Evolutionary conservation across 2,329 filamentous ascomycete species (phyloP).

Genomic region (Xylaria sp.): DNA sequence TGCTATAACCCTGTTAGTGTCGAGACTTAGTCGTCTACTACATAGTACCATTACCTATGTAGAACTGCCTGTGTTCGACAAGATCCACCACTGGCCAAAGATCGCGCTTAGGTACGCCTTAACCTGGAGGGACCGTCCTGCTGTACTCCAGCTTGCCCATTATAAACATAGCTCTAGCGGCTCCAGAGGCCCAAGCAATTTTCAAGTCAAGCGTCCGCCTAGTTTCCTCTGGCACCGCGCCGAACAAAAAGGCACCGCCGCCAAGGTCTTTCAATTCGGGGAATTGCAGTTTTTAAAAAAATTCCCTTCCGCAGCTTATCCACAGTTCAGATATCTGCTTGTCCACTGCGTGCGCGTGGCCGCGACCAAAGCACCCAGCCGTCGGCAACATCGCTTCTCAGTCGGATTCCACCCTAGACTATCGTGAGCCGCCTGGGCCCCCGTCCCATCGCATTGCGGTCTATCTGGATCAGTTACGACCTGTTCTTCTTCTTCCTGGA

Average conservation of each 20-base stretch:
- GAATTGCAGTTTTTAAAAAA: conserved; percentile 23
- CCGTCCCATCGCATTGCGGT: conserved; percentile 1
- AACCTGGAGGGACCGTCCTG: conserved; percentile 1
- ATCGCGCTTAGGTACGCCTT: background rate
- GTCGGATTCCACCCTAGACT: conserved; percentile 2
- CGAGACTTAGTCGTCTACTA: background rate
- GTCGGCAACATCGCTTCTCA: conserved; percentile 22
- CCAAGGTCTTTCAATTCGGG: conserved; percentile 28
- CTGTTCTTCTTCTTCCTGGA: background rate
- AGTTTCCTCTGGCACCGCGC: conserved; percentile 7
- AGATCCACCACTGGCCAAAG: background rate
- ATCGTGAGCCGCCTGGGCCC: conserved; percentile 7
- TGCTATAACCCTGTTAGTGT: background rate
- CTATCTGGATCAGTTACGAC: background rate
- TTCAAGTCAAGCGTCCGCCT: background rate
- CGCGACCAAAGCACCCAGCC: conserved; percentile 11
- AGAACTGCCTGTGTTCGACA: background rate
- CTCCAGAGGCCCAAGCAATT: conserved; percentile 9
- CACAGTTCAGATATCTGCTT: conserved; percentile 30
- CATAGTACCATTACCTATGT: background rate
- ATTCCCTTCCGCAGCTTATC: conserved; percentile 23
- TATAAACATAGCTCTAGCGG: conserved; percentile 11
- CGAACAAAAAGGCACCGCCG: conserved; percentile 16
- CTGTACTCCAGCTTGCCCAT: conserved; percentile 17
- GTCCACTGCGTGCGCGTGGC: conserved; percentile 22